Percentiles rank a stretch among this genome's conserved stretches.
Evolutionary conservation across 2,329 filamentous ascomycete species (phyloP).

Genomic region (Sclerotinia sclerotiorum): DNA sequence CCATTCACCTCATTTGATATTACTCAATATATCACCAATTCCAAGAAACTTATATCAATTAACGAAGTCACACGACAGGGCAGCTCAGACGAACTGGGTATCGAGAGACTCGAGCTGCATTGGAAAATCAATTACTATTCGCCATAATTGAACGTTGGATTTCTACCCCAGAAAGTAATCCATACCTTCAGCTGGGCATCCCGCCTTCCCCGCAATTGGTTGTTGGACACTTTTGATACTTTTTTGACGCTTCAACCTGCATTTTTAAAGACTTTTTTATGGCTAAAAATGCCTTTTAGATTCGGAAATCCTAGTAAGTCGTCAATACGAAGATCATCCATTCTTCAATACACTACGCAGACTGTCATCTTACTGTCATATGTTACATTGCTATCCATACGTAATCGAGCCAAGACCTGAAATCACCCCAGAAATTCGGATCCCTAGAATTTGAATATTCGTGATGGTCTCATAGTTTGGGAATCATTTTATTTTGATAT

Average conservation of each 20-base stretch:
- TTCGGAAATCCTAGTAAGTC: background rate
- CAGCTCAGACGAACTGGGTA: background rate
- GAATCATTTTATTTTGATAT: background rate
- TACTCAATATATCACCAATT: background rate
- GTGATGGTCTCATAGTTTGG: constrained; percentile 8
- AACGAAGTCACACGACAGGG: constrained; percentile 17
- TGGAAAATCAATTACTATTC: background rate
- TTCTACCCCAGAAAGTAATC: constrained; percentile 1
- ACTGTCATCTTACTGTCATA: background rate
- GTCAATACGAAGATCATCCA: background rate
- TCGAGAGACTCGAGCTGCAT: constrained; percentile 15
- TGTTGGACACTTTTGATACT: background rate
- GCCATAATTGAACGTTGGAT: background rate
- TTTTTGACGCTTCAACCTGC: background rate
- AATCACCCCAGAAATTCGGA: background rate
- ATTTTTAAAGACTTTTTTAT: background rate
- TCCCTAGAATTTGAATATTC: background rate
- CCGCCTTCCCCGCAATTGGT: constrained; percentile 9
- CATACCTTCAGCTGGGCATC: background rate
- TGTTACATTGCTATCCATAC: constrained; percentile 8
- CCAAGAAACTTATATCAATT: constrained; percentile 1
- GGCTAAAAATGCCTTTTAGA: background rate
- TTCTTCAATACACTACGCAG: constrained; percentile 2
- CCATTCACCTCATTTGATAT: constrained; percentile 12
- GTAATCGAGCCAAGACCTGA: background rate